Evolutionary conservation across 2,329 filamentous ascomycete species (phyloP).

Genomic region (Macrophomina tecta): DNA sequence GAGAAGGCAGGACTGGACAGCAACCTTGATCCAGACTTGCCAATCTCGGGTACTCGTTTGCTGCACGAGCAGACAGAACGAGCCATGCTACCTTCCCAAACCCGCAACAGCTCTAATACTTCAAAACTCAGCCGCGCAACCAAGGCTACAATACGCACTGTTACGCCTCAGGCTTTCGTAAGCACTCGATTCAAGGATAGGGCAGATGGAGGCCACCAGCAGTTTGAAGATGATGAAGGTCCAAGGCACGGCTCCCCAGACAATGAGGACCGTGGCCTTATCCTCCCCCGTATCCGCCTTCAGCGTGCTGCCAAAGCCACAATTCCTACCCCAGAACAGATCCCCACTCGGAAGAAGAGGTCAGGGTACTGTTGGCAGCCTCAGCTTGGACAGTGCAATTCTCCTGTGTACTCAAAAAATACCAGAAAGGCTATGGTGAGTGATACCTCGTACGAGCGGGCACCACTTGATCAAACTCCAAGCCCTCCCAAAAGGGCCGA

Average conservation of each 20-base stretch:
- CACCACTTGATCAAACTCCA: constrained; percentile 32
- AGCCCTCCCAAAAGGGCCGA: constrained; percentile 24
- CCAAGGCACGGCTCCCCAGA: constrained; percentile 14
- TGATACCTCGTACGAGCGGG: constrained; percentile 42
- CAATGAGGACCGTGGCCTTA: constrained; percentile 12
- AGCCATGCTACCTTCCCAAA: constrained; percentile 27
- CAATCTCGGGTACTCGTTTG: neutral
- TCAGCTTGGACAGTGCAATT: constrained; percentile 44
- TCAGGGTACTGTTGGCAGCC: constrained; percentile 51
- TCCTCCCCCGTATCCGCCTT: constrained; percentile 26
- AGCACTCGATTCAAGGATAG: neutral
- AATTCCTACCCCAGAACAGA: constrained; percentile 46
- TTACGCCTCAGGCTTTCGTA: constrained; percentile 37
- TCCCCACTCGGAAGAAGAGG: constrained; percentile 46
- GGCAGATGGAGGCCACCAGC: neutral
- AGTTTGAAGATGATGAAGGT: neutral
- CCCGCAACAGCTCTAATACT: constrained; percentile 19
- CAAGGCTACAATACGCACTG: constrained; percentile 45
- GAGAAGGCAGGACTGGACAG: constrained; percentile 40
- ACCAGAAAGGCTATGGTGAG: constrained; percentile 27
- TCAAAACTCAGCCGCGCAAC: constrained; percentile 36
- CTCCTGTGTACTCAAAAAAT: constrained; percentile 35
- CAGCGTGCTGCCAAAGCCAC: constrained; percentile 29
- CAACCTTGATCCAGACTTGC: constrained; percentile 8
- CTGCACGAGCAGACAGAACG: constrained; percentile 17